Evolutionary conservation across 192 early-diverging fungal genomes (phyloP), one percentile per base, ranked within the genome.

Genomic region (Podila epicladia): DNA sequence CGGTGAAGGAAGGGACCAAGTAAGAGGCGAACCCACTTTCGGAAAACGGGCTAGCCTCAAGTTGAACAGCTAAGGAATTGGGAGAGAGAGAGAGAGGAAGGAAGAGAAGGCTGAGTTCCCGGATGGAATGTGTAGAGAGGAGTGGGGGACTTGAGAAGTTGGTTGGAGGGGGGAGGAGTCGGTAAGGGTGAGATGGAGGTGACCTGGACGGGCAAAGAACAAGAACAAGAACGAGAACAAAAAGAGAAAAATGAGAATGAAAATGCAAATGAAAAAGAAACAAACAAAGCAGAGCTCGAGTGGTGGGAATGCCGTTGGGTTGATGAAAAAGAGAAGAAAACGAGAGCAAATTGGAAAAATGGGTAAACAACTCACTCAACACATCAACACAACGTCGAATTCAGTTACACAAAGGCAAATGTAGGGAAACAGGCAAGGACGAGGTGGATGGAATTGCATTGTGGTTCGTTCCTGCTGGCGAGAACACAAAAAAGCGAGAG

Each of bases 21-120:
- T 50, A 41, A 17, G 37, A 45, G 59, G 37, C 22, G n/a, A 24
- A 55, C 15, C n/a, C 19, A 28, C 75, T 71, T 71, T 78, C 75
- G 64, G 64, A 58, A 37, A 67, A 58, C 50, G 49, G 33, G 26
- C 37, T 48, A 53, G 45, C 72, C n/a, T 58, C 45, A 55, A 35
- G 50, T 15, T 12, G 61, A 63, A 19, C 13, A 45, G 11, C 7
- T 26, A 28, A 35, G 33, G 33, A 57, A 41, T 13, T 20, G 37
- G 24, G 63, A 17, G 26, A 35, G 62, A 22, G 58, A 33, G 28
- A 35, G 55, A 45, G 64, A 49, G 58, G 41, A 26, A 22, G 7
- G 3, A 31, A 1, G 63, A n/a, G 3, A 32, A 35, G 35, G 68
- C 3, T 31, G 48, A 20, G n/a, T 11, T 38, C 64, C 13, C 26